Percentiles rank a stretch among this genome's conserved stretches.
phyloP scores from a whole-genome alignment of 2,329 filamentous ascomycete genomes.

The Coniochaeta prunicola region DNA sequence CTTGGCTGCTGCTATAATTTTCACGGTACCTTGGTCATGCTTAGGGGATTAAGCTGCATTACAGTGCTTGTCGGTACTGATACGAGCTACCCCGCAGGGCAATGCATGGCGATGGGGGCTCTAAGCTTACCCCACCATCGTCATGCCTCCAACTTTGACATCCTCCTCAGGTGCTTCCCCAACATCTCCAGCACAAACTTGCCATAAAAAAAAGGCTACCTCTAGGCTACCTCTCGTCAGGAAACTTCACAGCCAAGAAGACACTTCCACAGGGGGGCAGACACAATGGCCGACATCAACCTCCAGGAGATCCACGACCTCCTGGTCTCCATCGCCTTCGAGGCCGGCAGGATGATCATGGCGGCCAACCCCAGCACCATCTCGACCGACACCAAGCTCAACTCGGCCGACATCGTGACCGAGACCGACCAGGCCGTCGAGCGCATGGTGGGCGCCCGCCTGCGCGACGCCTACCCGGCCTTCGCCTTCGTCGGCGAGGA shows the following conservation, averaged over 20 bases:
- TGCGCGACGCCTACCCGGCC: conserved; percentile 44
- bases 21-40: too few species aligned
- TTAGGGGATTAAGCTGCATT: too few species aligned
- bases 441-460: conserved; percentile 47
- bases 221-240: background rate
- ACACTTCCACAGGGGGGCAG: background rate
- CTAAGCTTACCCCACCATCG: background rate
- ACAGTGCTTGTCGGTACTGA: background rate
- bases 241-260: background rate
- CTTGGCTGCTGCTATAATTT: too few species aligned
- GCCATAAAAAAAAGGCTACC: too few species aligned
- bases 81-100: background rate
- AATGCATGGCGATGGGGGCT: background rate
- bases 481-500: conserved; percentile 69
- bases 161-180: background rate
- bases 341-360: conserved; percentile 59
- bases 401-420: conserved; percentile 63
- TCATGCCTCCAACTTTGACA: background rate
- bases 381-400: conserved; percentile 54
- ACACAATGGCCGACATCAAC: conserved; percentile 50
- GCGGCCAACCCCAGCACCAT: conserved; percentile 52
- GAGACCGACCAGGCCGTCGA: conserved; percentile 62
- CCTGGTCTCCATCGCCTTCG: conserved; percentile 51
- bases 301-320: conserved; percentile 56
- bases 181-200: background rate